phyloP scores from a whole-genome alignment of 257 asterid genomes.

The Gentiana macrophylla region DNA sequence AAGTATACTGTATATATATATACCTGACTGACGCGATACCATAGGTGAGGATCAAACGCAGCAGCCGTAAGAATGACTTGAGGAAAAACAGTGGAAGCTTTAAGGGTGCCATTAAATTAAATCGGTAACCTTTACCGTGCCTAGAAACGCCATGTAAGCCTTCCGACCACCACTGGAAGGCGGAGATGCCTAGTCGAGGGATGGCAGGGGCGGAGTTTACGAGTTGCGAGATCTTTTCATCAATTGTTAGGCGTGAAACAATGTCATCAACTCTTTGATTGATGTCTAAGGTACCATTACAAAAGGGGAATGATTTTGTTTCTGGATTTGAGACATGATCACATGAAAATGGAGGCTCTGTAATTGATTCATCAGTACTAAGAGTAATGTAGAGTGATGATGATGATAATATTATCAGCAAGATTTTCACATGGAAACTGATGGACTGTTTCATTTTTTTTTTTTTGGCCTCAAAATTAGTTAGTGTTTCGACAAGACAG shows the following conservation, averaged over 20 bases:
- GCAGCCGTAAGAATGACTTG: conserved; percentile 31
- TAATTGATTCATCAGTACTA: conserved; percentile 6
- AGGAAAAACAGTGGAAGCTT: conserved; percentile 56
- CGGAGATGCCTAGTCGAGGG: conserved; percentile 55
- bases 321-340: conserved; percentile 25
- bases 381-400: neutral
- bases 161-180: conserved; percentile 81
- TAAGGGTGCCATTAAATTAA: conserved; percentile 36
- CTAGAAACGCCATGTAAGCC: conserved; percentile 59
- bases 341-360: conserved; percentile 47
- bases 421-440: neutral
- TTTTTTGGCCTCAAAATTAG: too few relatives aligned
- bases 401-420: neutral
- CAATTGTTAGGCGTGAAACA: conserved; percentile 46
- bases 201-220: conserved; percentile 45
- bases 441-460: neutral
- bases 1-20: neutral
- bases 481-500: too few relatives aligned
- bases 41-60: conserved; percentile 22
- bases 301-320: conserved; percentile 38
- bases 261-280: conserved; percentile 34
- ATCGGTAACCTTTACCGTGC: conserved; percentile 35
- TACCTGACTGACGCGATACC: conserved; percentile 31
- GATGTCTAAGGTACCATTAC: conserved; percentile 28
- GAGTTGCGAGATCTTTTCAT: conserved; percentile 55